Evolutionary conservation across 805 yeast genomes (phyloP).

Genomic region (Candida schatavii): DNA sequence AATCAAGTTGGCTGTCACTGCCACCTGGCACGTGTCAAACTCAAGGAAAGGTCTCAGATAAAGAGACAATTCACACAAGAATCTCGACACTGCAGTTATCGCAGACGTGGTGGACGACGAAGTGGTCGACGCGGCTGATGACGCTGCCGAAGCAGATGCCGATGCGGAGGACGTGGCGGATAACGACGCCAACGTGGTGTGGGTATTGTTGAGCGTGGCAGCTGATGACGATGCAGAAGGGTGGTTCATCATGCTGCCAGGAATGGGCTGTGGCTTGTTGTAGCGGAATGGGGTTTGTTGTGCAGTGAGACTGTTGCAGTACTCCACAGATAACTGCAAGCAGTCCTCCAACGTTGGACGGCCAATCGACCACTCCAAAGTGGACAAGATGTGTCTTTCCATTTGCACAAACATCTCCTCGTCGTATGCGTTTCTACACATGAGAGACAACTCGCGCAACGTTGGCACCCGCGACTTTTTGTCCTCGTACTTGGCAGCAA

Average conservation of each 20-base stretch:
- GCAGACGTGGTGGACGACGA: constrained; percentile 43
- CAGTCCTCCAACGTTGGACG: constrained; percentile 54
- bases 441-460: constrained; percentile 48
- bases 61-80: constrained; percentile 52
- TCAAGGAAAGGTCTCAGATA: constrained; percentile 49
- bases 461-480: constrained; percentile 59
- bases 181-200: constrained; percentile 15
- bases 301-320: constrained; percentile 14
- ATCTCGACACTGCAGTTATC: constrained; percentile 51
- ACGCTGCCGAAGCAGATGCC: not conserved
- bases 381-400: constrained; percentile 69
- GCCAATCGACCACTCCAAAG: constrained; percentile 51
- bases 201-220: constrained; percentile 22
- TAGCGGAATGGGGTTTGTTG: constrained; percentile 22
- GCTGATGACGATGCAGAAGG: constrained; percentile 9
- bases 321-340: constrained; percentile 41
- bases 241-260: too few species aligned
- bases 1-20: constrained; percentile 48
- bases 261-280: constrained; percentile 13
- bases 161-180: constrained; percentile 7
- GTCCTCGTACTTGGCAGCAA: constrained; percentile 54
- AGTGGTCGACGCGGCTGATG: not conserved
- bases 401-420: constrained; percentile 49
- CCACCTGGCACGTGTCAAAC: constrained; percentile 44
- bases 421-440: constrained; percentile 60